Conservation (phyloP, 139 green algal species). For the Chlamydomonas sp. region DNA sequence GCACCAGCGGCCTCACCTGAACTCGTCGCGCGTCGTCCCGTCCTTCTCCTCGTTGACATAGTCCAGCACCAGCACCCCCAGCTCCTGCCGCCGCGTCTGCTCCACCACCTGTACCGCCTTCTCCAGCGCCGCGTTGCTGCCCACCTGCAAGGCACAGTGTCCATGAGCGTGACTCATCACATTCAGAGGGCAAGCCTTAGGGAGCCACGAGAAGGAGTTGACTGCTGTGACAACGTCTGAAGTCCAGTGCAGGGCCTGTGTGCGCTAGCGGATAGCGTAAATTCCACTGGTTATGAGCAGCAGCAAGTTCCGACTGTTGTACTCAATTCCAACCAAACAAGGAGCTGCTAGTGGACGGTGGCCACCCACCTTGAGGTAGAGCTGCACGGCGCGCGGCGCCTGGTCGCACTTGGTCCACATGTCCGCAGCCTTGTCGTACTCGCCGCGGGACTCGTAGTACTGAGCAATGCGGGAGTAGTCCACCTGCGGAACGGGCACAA, state of each 20-base stretch:
- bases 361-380: constrained; percentile 70
- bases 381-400: constrained; percentile 53
- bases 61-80: constrained; percentile 64
- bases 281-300: too few relatives aligned
- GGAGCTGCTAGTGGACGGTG: too few relatives aligned
- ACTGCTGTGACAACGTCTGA: too few relatives aligned
- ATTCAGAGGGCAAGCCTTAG: too few relatives aligned
- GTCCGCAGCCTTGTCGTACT: constrained; percentile 70
- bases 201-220: too few relatives aligned
- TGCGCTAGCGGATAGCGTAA: too few relatives aligned
- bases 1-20: background rate
- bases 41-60: constrained; percentile 67
- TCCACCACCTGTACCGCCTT: constrained; percentile 79
- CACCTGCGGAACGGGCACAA: background rate
- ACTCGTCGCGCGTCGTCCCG: constrained; percentile 47
- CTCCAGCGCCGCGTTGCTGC: constrained; percentile 57
- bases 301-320: too few relatives aligned
- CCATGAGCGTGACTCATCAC: too few relatives aligned
- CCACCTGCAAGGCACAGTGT: constrained; percentile 36
- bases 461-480: constrained; percentile 62
- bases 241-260: too few relatives aligned
- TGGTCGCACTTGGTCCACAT: constrained; percentile 68
- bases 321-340: too few relatives aligned
- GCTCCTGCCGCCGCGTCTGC: constrained; percentile 52
- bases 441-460: constrained; percentile 68